phyloP scores from a whole-genome alignment of 305 asterid species.

The Plantago coronopus region DNA sequence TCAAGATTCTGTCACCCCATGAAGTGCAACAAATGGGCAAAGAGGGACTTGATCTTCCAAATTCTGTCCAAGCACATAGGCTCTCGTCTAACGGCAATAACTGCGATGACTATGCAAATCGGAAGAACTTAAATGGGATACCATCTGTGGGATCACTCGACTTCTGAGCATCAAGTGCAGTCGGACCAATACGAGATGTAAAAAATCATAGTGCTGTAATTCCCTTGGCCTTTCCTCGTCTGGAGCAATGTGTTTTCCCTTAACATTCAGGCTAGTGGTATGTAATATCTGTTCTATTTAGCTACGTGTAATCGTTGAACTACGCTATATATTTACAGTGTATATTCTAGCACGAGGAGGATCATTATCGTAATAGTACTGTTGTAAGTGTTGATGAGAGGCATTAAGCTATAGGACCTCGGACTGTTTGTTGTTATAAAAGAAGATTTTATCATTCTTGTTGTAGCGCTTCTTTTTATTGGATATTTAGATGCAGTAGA shows the following conservation, averaged over 20 bases:
- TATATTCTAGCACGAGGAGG: neutral
- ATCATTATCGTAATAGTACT: too few relatives aligned
- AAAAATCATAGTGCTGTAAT: conserved; percentile 23
- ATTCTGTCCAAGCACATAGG: conserved; percentile 34
- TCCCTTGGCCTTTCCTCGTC: too few relatives aligned
- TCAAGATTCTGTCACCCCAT: conserved; percentile 83
- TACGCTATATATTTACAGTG: neutral
- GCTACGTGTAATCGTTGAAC: conserved; percentile 11
- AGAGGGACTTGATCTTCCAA: conserved; percentile 66
- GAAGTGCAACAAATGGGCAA: conserved; percentile 96
- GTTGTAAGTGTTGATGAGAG: conserved; percentile 8
- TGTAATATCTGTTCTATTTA: conserved; percentile 31
- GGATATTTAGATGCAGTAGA: too few relatives aligned
- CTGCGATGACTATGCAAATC: conserved; percentile 50
- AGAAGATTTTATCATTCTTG: neutral
- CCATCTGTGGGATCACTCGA: conserved; percentile 65
- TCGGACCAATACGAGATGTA: conserved; percentile 19
- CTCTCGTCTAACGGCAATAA: conserved; percentile 30
- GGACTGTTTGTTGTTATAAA: conserved; percentile 5
- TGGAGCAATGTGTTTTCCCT: conserved; percentile 16
- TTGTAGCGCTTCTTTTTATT: too few relatives aligned
- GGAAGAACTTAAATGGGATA: conserved; percentile 56
- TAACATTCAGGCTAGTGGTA: conserved; percentile 26
- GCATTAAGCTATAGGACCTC: conserved; percentile 6
- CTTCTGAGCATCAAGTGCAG: conserved; percentile 34